A percentile compares a stretch with the other conserved stretches of the same genome.
Evolutionary conservation across 129 eudicot genomes (phyloP).

Genomic region (Smallanthus sonchifolius): DNA sequence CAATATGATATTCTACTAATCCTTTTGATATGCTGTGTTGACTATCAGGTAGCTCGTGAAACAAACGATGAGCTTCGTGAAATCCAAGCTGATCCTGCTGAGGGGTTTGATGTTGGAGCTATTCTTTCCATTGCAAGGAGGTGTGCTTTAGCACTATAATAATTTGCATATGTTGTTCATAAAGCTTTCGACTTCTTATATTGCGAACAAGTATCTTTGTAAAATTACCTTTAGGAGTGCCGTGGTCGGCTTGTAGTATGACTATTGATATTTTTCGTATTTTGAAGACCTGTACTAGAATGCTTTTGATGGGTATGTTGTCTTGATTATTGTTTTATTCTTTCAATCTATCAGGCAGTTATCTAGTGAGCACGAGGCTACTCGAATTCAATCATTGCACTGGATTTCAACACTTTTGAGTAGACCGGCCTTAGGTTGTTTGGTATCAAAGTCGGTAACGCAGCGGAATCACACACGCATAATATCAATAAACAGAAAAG

Average conservation of each 20-base stretch:
- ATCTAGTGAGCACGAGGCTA: slow-evolving; percentile 91
- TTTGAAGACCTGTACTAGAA: too few relatives aligned
- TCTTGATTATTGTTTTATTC: not conserved
- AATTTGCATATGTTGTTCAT: not conserved
- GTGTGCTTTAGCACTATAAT: slow-evolving; percentile 16
- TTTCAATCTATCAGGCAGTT: slow-evolving; percentile 56
- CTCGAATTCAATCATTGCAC: slow-evolving; percentile 89
- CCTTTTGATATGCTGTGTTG: slow-evolving; percentile 1
- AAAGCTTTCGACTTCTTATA: not conserved
- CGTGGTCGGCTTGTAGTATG: not conserved
- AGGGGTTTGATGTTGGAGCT: slow-evolving; percentile 91
- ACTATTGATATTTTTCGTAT: too few relatives aligned
- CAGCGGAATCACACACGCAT: too few relatives aligned
- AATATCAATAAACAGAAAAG: too few relatives aligned
- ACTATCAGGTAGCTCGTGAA: slow-evolving; percentile 81
- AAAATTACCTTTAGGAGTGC: slow-evolving; percentile 3
- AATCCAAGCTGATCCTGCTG: slow-evolving; percentile 71
- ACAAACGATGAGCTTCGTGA: slow-evolving; percentile 86
- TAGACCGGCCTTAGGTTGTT: too few relatives aligned
- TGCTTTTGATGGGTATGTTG: too few relatives aligned
- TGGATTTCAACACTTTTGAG: slow-evolving; percentile 87
- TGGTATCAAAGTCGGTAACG: too few relatives aligned
- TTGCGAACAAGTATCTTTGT: not conserved
- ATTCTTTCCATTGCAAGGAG: slow-evolving; percentile 70
- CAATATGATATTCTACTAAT: not conserved